A percentile compares a stretch with the other conserved stretches of the same genome.
Conservation (phyloP, 768 basidiomycete species). For the Rhodotorula diobovata region DNA sequence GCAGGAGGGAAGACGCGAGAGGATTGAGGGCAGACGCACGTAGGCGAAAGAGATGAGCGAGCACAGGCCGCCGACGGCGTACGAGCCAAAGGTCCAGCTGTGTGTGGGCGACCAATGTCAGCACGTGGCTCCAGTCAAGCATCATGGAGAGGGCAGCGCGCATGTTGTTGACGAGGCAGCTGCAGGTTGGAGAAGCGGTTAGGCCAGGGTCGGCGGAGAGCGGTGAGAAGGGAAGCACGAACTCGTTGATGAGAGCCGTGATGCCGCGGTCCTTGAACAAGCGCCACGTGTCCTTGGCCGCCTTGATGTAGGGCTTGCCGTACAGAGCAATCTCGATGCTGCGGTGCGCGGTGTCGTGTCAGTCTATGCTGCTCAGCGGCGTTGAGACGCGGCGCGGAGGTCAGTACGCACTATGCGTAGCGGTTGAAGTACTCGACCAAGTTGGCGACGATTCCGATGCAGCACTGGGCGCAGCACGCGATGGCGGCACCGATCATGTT, state of each 20-base stretch:
- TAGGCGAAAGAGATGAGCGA: conserved; percentile 38
- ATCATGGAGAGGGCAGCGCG: background rate
- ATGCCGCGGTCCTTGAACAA: conserved; percentile 43
- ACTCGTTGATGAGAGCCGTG: conserved; percentile 43
- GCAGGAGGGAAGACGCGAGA: background rate
- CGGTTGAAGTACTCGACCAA: conserved; percentile 37
- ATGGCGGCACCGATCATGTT: conserved; percentile 36
- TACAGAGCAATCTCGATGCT: conserved; percentile 27
- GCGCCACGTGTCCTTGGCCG: conserved; percentile 42
- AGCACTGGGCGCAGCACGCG: conserved; percentile 42
- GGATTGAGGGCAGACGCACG: background rate
- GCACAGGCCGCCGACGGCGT: conserved; percentile 35
- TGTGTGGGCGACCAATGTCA: background rate
- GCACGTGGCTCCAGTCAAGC: too few species aligned
- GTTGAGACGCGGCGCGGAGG: conserved; percentile 14
- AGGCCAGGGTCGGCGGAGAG: too few species aligned
- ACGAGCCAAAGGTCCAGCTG: conserved; percentile 39
- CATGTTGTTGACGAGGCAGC: conserved; percentile 20
- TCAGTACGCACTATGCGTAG: conserved; percentile 42
- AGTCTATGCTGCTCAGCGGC: background rate
- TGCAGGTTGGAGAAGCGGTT: too few species aligned
- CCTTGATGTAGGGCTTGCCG: conserved; percentile 42
- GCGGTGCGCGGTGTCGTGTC: too few species aligned
- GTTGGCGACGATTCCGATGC: conserved; percentile 34
- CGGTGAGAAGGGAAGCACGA: background rate